Percentiles rank a stretch among this genome's conserved stretches.
Conservation (phyloP, 2,329 filamentous ascomycete species). For the Ophiostoma sp. region DNA sequence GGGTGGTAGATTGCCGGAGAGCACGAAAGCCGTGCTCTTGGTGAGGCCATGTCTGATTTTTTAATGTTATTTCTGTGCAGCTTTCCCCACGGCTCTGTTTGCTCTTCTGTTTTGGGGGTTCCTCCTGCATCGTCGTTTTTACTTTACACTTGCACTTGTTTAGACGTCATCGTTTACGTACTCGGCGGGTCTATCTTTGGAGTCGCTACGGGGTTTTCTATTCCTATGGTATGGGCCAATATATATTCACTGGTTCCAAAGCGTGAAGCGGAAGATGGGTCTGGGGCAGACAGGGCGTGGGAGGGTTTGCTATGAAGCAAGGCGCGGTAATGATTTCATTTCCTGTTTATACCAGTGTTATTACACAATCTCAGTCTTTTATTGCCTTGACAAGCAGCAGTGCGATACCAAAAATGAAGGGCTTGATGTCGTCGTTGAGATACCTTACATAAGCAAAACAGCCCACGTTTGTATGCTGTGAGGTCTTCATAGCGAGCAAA, state of each 20-base stretch:
- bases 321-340: slow-evolving; percentile 1
- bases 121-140: neutral
- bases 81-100: slow-evolving; percentile 8
- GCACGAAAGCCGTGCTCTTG: neutral
- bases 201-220: neutral
- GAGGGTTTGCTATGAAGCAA: neutral
- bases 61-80: slow-evolving; percentile 4
- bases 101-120: slow-evolving; percentile 7
- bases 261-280: neutral
- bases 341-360: slow-evolving; percentile 11
- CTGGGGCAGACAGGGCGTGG: neutral
- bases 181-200: slow-evolving; percentile 12
- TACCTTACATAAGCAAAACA: neutral
- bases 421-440: neutral
- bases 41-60: neutral
- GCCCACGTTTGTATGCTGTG: neutral
- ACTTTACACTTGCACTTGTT: neutral
- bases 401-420: neutral
- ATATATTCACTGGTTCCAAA: neutral
- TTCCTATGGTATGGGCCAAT: slow-evolving; percentile 2
- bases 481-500: neutral
- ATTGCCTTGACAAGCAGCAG: neutral
- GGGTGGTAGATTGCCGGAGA: neutral
- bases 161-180: neutral
- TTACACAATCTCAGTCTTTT: neutral